These are phyloP conservation scores for Suhomyces yuchorum DNA, from an alignment of 1,139 yeast species.

Conservation along the genomic window DNA sequence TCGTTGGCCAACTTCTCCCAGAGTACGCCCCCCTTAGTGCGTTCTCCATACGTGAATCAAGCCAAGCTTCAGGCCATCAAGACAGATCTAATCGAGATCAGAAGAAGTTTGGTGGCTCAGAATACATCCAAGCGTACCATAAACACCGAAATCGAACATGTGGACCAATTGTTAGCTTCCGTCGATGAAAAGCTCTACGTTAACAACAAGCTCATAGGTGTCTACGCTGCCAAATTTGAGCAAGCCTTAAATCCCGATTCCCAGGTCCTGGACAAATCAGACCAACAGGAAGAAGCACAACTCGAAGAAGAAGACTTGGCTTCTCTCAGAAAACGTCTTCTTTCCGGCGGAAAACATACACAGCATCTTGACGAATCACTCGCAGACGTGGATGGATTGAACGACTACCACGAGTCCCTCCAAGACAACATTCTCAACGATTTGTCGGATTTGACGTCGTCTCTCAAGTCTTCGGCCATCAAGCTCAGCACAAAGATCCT, in stretches of 20 bases:
- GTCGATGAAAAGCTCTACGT: slow-evolving; percentile 30
- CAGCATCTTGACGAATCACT: slow-evolving; percentile 17
- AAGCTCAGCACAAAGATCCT: slow-evolving; percentile 36
- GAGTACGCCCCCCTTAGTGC: slow-evolving; percentile 4
- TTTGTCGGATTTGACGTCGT: slow-evolving; percentile 38
- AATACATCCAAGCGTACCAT: slow-evolving; percentile 16
- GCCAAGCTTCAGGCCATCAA: slow-evolving; percentile 25
- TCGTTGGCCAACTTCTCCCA: slow-evolving; percentile 8
- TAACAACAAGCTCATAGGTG: slow-evolving; percentile 20
- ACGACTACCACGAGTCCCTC: slow-evolving; percentile 46
- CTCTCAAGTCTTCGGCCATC: slow-evolving; percentile 40
- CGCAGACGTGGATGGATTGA: slow-evolving; percentile 20
- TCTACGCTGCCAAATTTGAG: slow-evolving; percentile 13
- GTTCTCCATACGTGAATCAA: slow-evolving; percentile 29
- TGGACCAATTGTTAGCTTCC: slow-evolving; percentile 18
- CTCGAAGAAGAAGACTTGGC: slow-evolving; percentile 22
- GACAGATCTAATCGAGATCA: slow-evolving; percentile 13
- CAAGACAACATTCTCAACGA: slow-evolving; percentile 46
- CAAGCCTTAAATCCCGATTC: slow-evolving; percentile 7
- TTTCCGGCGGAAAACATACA: slow-evolving; percentile 27
- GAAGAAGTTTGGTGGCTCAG: slow-evolving; percentile 8
- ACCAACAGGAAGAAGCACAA: slow-evolving; percentile 7
- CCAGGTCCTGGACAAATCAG: slow-evolving; percentile 6
- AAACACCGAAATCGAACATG: slow-evolving; percentile 10
- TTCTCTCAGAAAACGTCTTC: slow-evolving; percentile 30